Evolutionary conservation across 768 basidiomycete genomes (phyloP).

Genomic region (Mycena maculata): DNA sequence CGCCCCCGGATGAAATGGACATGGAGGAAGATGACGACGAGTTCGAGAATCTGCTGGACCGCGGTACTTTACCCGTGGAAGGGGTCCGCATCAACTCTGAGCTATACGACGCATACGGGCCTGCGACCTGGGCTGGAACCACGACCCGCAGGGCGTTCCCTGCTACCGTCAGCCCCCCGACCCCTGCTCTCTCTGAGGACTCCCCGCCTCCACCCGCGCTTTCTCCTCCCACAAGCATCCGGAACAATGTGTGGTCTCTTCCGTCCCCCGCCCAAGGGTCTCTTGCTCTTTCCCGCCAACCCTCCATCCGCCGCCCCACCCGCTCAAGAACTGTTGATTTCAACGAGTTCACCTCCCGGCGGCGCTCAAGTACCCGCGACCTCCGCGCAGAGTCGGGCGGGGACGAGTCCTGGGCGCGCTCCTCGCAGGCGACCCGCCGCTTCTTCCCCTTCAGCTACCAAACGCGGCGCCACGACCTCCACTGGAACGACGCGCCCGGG

Average conservation of each 20-base stretch:
- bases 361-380: slow-evolving; percentile 64
- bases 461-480: slow-evolving; percentile 54
- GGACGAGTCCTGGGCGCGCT: slow-evolving; percentile 14
- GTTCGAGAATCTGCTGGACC: slow-evolving; percentile 57
- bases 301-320: slow-evolving; percentile 69
- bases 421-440: slow-evolving; percentile 53
- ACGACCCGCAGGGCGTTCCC: slow-evolving; percentile 23
- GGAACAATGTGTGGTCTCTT: slow-evolving; percentile 29
- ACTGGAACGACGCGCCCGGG: slow-evolving; percentile 40
- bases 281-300: slow-evolving; percentile 57
- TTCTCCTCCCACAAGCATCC: slow-evolving; percentile 38
- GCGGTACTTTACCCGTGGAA: slow-evolving; percentile 54
- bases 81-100: slow-evolving; percentile 70
- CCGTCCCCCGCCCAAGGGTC: slow-evolving; percentile 40
- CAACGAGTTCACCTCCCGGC: slow-evolving; percentile 75
- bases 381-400: slow-evolving; percentile 15
- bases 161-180: slow-evolving; percentile 40
- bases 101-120: slow-evolving; percentile 71
- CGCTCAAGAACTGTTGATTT: slow-evolving; percentile 73
- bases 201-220: slow-evolving; percentile 36
- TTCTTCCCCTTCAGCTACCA: slow-evolving; percentile 66
- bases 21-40: slow-evolving; percentile 79
- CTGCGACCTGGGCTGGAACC: slow-evolving; percentile 21
- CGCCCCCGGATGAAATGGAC: slow-evolving; percentile 67
- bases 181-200: slow-evolving; percentile 40